These are phyloP conservation scores for Prorocentrum cordatum DNA, from an alignment of 169 alveolate genomes.

Conservation along the genomic window DNA sequence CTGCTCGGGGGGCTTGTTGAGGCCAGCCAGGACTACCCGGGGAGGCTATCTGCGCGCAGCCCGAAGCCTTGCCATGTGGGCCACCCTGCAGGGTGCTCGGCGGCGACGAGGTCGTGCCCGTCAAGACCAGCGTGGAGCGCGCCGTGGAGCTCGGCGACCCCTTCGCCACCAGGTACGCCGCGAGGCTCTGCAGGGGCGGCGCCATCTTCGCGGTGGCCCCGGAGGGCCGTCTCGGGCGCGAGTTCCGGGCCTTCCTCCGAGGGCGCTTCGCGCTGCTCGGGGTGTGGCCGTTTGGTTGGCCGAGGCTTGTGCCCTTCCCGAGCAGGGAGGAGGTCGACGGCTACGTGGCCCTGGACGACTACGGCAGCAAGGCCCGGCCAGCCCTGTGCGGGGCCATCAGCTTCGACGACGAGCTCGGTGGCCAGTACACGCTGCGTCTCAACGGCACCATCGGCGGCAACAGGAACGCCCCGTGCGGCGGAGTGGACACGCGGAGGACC, in stretches of 20 bases:
- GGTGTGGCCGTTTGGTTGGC: not conserved
- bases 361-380: not conserved
- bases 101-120: no score
- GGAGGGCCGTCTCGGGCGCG: not conserved
- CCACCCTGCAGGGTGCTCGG: no score
- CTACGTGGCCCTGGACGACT: not conserved
- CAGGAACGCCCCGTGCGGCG: slow-evolving; percentile 4
- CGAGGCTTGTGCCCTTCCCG: not conserved
- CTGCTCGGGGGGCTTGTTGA: no score
- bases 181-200: not conserved
- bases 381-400: slow-evolving; percentile 2
- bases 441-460: slow-evolving; percentile 31
- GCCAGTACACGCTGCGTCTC: slow-evolving; percentile 7
- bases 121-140: not conserved
- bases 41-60: no score
- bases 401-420: not conserved
- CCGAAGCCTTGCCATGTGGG: no score
- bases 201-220: not conserved
- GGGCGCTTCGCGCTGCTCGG: not conserved
- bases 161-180: slow-evolving; percentile 5
- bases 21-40: no score
- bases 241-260: not conserved
- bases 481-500: slow-evolving; percentile 21
- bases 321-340: not conserved
- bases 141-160: not conserved